Conservation (phyloP, 306 rosid genomes). For the Dalbergia oliveri region DNA sequence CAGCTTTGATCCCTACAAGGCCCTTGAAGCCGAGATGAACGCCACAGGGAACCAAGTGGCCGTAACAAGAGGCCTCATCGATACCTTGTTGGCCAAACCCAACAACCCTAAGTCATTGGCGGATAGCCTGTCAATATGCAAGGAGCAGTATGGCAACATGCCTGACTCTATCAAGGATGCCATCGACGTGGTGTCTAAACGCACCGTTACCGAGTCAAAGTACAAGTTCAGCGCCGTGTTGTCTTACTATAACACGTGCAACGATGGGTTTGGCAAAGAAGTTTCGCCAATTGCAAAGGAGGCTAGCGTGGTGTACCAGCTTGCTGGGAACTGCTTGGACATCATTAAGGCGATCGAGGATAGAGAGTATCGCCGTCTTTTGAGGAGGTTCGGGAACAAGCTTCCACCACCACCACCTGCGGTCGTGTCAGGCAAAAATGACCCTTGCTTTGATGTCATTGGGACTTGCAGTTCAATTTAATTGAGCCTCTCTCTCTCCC, state of each 20-base stretch:
- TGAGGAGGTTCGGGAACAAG: background rate
- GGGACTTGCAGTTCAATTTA: background rate
- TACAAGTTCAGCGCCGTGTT: background rate
- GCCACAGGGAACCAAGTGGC: background rate
- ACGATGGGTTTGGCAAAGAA: background rate
- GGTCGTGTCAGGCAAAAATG: background rate
- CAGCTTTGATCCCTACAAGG: conserved; percentile 4
- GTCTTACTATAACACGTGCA: background rate
- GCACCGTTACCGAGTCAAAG: background rate
- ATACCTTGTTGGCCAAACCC: rapidly evolving
- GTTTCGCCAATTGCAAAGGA: background rate
- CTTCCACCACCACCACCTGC: background rate
- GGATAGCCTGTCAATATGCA: background rate
- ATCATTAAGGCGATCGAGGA: background rate
- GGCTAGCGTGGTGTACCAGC: background rate
- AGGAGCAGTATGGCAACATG: background rate
- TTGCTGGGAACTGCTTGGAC: background rate
- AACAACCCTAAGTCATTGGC: rapidly evolving
- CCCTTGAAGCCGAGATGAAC: background rate
- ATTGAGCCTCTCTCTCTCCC: background rate
- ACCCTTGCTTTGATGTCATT: background rate
- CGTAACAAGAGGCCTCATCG: rapidly evolving
- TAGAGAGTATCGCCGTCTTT: background rate
- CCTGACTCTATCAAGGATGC: background rate
- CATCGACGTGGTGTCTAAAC: rapidly evolving